These are phyloP conservation scores for Fusarium vanettenii DNA, from an alignment of 2,329 filamentous ascomycete species.

Conservation along the genomic window DNA sequence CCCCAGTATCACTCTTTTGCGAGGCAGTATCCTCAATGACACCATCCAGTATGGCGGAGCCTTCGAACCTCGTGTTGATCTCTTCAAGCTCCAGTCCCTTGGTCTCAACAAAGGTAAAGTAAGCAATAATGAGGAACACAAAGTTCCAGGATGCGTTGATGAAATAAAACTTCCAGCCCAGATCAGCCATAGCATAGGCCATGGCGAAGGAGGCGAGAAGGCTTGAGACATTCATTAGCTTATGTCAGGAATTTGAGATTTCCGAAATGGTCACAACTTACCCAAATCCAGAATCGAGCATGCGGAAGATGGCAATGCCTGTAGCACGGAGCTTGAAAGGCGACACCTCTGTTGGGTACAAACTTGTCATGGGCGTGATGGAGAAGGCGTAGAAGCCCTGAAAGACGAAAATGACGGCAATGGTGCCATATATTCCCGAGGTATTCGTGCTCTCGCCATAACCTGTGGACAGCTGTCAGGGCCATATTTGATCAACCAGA, in stretches of 20 bases:
- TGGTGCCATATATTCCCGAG: slow-evolving; percentile 54
- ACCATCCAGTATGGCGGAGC: not conserved
- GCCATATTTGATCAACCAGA: not conserved
- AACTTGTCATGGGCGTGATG: slow-evolving; percentile 49
- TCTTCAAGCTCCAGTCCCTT: slow-evolving; percentile 46
- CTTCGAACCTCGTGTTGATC: slow-evolving; percentile 43
- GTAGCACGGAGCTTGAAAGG: slow-evolving; percentile 47
- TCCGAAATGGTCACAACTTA: slow-evolving; percentile 16
- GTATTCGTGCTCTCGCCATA: slow-evolving; percentile 45
- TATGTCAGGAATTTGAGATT: not conserved
- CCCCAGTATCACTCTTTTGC: not conserved
- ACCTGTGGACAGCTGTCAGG: not conserved
- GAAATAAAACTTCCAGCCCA: slow-evolving; percentile 48
- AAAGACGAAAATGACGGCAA: slow-evolving; percentile 50
- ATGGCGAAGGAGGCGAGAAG: slow-evolving; percentile 44
- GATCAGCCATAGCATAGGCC: slow-evolving; percentile 44
- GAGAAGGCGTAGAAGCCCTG: slow-evolving; percentile 48
- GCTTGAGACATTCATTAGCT: slow-evolving; percentile 13
- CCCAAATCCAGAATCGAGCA: slow-evolving; percentile 45
- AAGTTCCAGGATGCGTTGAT: slow-evolving; percentile 47
- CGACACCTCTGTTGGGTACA: slow-evolving; percentile 49
- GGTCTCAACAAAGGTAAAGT: slow-evolving; percentile 45
- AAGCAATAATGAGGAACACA: slow-evolving; percentile 40
- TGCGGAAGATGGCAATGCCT: slow-evolving; percentile 46
- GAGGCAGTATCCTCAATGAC: not conserved